Base-by-base conservation (phyloP, 306 rosid genomes). In the Hylodesmum podocarpum region DNA sequence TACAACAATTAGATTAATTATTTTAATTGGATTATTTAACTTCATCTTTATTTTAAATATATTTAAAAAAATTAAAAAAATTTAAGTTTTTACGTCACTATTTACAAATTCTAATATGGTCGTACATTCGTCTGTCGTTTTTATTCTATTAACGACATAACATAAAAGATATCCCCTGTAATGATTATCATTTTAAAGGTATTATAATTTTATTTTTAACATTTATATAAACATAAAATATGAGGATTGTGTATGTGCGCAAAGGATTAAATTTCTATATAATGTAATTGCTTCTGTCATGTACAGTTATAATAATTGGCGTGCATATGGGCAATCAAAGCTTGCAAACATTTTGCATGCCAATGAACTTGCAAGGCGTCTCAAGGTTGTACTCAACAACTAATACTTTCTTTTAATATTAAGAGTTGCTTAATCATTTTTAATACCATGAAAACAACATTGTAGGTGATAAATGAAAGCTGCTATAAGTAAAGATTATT, bases 321-420 rank as follows among this genome's bases (percentile, higher is more conserved):
- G 65, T 22, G 96, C 96, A 36, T 90, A 90, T 67, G 92, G 96
- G 40, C 91, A 88, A 36, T 88, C 96, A 74, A 90, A 90, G 82
- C 86, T 90, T 66, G 89, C 91, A 47, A 88, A 86, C 18, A 44
- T 44, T 16, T 47, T 18, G 16, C 24, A 47, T 6, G 54, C 50
- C 50, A 44, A 15, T 44, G 93, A 90, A 78, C 91, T 90, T 71
- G 70, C 92, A 21, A 88, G 86, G 81, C 79, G 43, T 21, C 40
- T 85, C 6, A 90, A 88, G 91, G 93, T 88, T 47, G 24, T 47
- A 3, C 19, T 0, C 4, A 1, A 15, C 4, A 19, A 13, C n/a
- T 12, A 41, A 41, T 12, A 4, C n/a, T 11, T 11, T 11, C 1
- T 41, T 41, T 41, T 9, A 6, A 41, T 41, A 0, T 41, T 44